phyloP scores from a whole-genome alignment of 768 basidiomycete species.

The Omphalotus guepiniiformis region DNA sequence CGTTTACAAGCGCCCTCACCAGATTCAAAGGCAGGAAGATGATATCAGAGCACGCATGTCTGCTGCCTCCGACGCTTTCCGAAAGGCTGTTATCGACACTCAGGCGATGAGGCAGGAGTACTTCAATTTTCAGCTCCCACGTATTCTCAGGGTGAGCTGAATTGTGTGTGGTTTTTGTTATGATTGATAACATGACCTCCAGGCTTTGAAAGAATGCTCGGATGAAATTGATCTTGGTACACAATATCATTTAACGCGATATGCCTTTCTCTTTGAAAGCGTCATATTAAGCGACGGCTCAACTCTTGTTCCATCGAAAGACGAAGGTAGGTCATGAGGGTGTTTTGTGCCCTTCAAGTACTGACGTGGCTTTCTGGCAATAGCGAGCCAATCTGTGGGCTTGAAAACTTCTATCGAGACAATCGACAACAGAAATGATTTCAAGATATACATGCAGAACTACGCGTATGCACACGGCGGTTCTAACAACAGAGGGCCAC shows the following conservation, averaged over 20 bases:
- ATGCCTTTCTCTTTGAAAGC: conserved; percentile 91
- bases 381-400: conserved; percentile 38
- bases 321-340: conserved; percentile 51
- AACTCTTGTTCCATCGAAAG: conserved; percentile 70
- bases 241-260: conserved; percentile 93
- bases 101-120: conserved; percentile 94
- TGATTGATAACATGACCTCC: conserved; percentile 10
- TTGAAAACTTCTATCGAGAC: conserved; percentile 84
- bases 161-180: background rate
- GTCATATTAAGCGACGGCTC: conserved; percentile 86
- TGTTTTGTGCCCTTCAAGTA: background rate
- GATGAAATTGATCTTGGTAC: conserved; percentile 98
- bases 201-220: conserved; percentile 91
- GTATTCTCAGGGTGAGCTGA: conserved; percentile 75
- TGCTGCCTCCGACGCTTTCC: conserved; percentile 78
- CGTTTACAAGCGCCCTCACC: conserved; percentile 10
- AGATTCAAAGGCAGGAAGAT: conserved; percentile 93
- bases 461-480: conserved; percentile 87
- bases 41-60: conserved; percentile 88
- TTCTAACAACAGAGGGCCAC: conserved; percentile 58
- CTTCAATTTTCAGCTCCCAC: conserved; percentile 94
- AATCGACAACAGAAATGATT: conserved; percentile 93
- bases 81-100: conserved; percentile 86
- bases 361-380: background rate
- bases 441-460: conserved; percentile 96